Percentiles rank a stretch among this genome's conserved stretches.
Evolutionary conservation across 2,329 filamentous ascomycete species (phyloP).

Genomic region (Lecanoromycetidae sp.): DNA sequence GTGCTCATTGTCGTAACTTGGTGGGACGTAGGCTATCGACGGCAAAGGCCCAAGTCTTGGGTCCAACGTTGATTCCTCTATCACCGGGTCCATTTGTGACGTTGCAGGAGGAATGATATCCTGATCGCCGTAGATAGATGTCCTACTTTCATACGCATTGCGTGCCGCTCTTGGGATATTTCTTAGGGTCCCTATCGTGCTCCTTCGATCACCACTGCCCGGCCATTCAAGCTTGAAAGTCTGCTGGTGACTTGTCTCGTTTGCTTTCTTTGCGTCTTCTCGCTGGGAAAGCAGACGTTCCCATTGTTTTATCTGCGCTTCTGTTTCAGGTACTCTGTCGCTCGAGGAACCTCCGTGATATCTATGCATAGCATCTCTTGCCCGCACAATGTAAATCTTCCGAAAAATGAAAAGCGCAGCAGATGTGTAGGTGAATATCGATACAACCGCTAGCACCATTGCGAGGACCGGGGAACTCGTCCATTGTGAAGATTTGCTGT

Average conservation of each 20-base stretch:
- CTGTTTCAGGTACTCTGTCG: slow-evolving; percentile 33
- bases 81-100: background rate
- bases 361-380: slow-evolving; percentile 22
- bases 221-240: slow-evolving; percentile 20
- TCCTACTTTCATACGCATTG: slow-evolving; percentile 1
- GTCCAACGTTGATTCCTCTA: background rate
- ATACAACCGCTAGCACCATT: slow-evolving; percentile 30
- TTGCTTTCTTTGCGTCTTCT: slow-evolving; percentile 24
- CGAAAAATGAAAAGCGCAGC: slow-evolving; percentile 34
- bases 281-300: slow-evolving; percentile 36
- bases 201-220: background rate
- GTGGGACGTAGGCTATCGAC: background rate
- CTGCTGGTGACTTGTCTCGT: slow-evolving; percentile 24
- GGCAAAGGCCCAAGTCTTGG: background rate
- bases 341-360: slow-evolving; percentile 20
- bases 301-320: slow-evolving; percentile 40
- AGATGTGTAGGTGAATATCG: slow-evolving; percentile 31
- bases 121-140: background rate
- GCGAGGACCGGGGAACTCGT: slow-evolving; percentile 29
- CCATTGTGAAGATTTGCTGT: slow-evolving; percentile 31
- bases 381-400: slow-evolving; percentile 26
- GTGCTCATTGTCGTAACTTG: background rate
- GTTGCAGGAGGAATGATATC: background rate
- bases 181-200: slow-evolving; percentile 7
- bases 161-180: slow-evolving; percentile 6